These are phyloP conservation scores for Haplosporangium sp. DNA, from an alignment of 371 early-diverging fungal genomes.

Conservation along the genomic window DNA sequence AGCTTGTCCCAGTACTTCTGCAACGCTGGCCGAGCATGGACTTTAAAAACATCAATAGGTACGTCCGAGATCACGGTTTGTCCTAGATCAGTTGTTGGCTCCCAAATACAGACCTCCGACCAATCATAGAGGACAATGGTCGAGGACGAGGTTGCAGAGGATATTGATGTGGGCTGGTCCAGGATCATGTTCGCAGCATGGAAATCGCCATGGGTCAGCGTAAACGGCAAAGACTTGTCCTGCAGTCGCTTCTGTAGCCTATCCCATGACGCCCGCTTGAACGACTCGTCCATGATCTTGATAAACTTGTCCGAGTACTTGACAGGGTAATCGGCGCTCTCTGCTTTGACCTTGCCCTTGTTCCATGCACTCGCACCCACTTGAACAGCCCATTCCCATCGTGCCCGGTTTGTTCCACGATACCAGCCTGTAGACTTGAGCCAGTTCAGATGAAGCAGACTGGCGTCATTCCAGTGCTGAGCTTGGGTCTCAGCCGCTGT, in stretches of 20 bases:
- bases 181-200: constrained; percentile 39
- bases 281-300: constrained; percentile 31
- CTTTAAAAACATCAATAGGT: constrained; percentile 16
- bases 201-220: constrained; percentile 33
- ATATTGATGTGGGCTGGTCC: constrained; percentile 15
- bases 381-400: constrained; percentile 34
- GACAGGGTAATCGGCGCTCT: constrained; percentile 21
- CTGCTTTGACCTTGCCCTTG: constrained; percentile 16
- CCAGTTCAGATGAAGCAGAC: constrained; percentile 18
- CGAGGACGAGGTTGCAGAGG: constrained; percentile 12
- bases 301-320: constrained; percentile 36
- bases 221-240: constrained; percentile 25
- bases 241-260: constrained; percentile 27
- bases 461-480: constrained; percentile 38
- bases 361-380: constrained; percentile 16
- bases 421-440: constrained; percentile 35
- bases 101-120: constrained; percentile 43
- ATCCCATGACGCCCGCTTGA: constrained; percentile 33
- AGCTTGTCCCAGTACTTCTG: constrained; percentile 33
- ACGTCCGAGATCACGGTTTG: constrained; percentile 44
- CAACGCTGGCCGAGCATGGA: constrained; percentile 25
- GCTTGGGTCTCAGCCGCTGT: constrained; percentile 36
- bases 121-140: constrained; percentile 26
- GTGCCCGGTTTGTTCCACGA: constrained; percentile 9
- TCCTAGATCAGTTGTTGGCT: constrained; percentile 39